Conservation (phyloP, 176 grass and related monocot species). For the Zea mays region DNA sequence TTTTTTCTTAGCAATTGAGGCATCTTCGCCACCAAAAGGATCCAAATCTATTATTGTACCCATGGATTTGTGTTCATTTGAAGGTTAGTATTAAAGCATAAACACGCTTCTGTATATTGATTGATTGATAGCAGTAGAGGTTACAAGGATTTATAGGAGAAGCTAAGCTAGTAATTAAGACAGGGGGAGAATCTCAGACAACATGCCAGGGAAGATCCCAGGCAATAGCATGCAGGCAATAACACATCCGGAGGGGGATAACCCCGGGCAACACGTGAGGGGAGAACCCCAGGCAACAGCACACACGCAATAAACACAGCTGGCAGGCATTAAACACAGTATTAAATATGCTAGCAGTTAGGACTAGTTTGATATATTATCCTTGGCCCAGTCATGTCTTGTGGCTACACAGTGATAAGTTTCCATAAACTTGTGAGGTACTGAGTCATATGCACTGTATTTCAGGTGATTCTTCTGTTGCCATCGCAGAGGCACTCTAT, state of each 20-base stretch:
- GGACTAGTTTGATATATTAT: slow-evolving; percentile 10
- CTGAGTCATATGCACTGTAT: slow-evolving; percentile 35
- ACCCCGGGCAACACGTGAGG: not conserved
- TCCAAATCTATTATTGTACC: slow-evolving; percentile 77
- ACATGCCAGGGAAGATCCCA: not conserved
- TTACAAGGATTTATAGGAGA: not conserved
- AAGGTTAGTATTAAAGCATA: slow-evolving; percentile 52
- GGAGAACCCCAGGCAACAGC: not conserved
- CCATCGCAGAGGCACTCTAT: slow-evolving; percentile 71
- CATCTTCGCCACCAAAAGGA: slow-evolving; percentile 84
- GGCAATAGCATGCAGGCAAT: not conserved
- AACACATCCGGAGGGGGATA: not conserved
- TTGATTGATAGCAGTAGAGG: not conserved
- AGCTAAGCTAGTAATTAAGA: not conserved
- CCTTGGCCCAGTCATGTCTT: not conserved
- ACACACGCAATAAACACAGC: too few relatives aligned
- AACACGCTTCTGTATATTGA: slow-evolving; percentile 1
- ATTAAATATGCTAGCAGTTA: not conserved
- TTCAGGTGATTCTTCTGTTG: slow-evolving; percentile 83
- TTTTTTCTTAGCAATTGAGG: slow-evolving; percentile 80
- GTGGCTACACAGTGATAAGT: not conserved
- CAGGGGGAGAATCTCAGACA: not conserved
- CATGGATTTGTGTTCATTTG: slow-evolving; percentile 41
- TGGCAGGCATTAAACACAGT: not conserved
- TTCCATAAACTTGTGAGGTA: not conserved